Percentiles rank a stretch among this genome's conserved stretches.
These are phyloP conservation scores for Avena sativa DNA, from an alignment of 176 grass and related monocot species.

Conservation along the genomic window DNA sequence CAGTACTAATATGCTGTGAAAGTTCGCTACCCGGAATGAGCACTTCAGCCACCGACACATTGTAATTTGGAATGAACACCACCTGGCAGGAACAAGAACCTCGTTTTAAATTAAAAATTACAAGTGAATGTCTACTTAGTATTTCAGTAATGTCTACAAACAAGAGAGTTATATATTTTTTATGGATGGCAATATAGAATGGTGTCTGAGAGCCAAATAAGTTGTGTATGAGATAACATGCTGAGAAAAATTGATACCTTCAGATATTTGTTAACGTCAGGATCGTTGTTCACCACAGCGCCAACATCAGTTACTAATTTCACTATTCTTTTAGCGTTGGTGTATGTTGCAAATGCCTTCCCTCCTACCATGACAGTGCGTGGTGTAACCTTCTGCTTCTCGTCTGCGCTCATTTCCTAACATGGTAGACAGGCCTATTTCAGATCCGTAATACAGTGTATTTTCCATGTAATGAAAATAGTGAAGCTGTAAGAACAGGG, in stretches of 20 bases:
- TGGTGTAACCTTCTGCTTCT: conserved; percentile 66
- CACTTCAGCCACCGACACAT: conserved; percentile 95
- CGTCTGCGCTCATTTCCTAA: conserved; percentile 71
- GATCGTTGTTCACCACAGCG: conserved; percentile 73
- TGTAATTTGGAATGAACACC: conserved; percentile 98
- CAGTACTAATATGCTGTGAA: conserved; percentile 96
- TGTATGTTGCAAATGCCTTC: conserved; percentile 89
- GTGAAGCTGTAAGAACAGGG: conserved; percentile 8
- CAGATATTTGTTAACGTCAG: conserved; percentile 72
- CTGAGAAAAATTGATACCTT: conserved; percentile 55
- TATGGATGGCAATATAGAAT: neutral
- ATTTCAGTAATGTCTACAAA: neutral
- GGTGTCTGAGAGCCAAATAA: conserved; percentile 12
- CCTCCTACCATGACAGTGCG: conserved; percentile 75
- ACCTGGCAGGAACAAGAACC: conserved; percentile 55
- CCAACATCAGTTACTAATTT: conserved; percentile 87
- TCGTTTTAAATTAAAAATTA: conserved; percentile 13
- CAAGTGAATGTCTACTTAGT: neutral
- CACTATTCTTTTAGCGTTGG: conserved; percentile 84
- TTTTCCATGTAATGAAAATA: conserved; percentile 29
- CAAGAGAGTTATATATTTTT: neutral
- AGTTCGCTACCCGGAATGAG: conserved; percentile 98
- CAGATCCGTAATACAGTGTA: conserved; percentile 28
- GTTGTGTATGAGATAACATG: neutral
- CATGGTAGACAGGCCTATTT: conserved; percentile 38